Evolutionary conservation across 208 protist genomes (phyloP).

Genomic region (Crithidia fasciculata): DNA sequence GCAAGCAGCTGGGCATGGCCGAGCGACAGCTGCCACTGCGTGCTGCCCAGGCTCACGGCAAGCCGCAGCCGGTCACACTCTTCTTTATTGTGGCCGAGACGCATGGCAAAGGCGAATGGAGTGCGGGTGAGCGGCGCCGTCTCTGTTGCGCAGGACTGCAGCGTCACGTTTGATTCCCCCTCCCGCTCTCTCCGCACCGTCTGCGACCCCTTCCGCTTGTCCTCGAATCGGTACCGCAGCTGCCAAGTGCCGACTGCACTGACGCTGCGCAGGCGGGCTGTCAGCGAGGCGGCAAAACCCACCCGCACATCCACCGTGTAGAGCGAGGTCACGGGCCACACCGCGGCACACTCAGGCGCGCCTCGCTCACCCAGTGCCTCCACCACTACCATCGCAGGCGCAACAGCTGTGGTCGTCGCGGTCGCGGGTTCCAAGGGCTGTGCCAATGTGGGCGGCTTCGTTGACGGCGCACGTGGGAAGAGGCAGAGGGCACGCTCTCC

Average conservation of each 20-base stretch:
- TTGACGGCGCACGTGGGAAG: constrained; percentile 3
- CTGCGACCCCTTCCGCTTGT: not conserved
- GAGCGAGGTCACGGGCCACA: constrained; percentile 6
- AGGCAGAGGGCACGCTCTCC: constrained; percentile 35
- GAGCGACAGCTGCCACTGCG: constrained; percentile 18
- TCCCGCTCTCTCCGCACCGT: constrained; percentile 23
- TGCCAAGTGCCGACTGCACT: constrained; percentile 8
- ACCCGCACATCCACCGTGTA: constrained; percentile 13
- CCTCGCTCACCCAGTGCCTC: not conserved
- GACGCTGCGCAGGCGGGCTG: constrained; percentile 1
- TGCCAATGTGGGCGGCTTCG: not conserved
- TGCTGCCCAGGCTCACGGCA: constrained; percentile 7
- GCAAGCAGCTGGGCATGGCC: constrained; percentile 19
- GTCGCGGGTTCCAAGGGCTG: not conserved
- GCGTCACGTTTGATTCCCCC: constrained; percentile 12
- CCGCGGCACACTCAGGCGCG: not conserved
- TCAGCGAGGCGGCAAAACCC: constrained; percentile 19
- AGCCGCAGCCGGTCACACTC: not conserved
- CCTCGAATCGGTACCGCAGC: constrained; percentile 18
- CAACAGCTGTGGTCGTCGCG: no score
- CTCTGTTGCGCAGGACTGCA: constrained; percentile 18
- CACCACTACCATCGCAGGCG: not conserved
- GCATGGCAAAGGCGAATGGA: constrained; percentile 2
- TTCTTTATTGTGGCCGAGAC: constrained; percentile 1
- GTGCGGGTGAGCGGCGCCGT: constrained; percentile 11